These are phyloP conservation scores for Vaccinium macrocarpon DNA, from an alignment of 148 eudicot species.

Conservation along the genomic window DNA sequence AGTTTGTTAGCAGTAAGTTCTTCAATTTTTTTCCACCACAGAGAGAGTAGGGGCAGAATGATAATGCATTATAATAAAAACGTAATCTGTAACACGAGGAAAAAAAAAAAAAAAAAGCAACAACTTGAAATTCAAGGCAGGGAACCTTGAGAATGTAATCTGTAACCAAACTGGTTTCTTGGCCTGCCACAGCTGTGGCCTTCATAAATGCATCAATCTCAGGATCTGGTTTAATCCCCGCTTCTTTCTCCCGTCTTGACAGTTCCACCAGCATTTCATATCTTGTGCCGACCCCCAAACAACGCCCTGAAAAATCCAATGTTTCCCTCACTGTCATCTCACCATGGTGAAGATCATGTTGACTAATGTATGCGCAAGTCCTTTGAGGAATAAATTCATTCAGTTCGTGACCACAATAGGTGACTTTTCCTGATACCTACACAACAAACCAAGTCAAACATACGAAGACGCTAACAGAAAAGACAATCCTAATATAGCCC, in stretches of 20 bases:
- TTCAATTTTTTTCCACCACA: background rate
- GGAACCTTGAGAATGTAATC: constrained; percentile 43
- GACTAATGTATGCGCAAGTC: constrained; percentile 46
- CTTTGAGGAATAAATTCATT: constrained; percentile 44
- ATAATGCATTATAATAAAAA: background rate
- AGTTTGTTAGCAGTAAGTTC: background rate
- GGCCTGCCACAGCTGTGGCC: constrained; percentile 44
- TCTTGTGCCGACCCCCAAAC: constrained; percentile 41
- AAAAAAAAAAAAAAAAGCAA: too few relatives aligned
- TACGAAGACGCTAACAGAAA: background rate
- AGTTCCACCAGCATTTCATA: constrained; percentile 40
- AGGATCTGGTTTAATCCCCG: constrained; percentile 44
- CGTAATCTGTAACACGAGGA: background rate
- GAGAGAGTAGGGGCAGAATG: background rate
- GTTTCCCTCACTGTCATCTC: constrained; percentile 54
- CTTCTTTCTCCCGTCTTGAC: constrained; percentile 37
- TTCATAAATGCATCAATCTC: constrained; percentile 54
- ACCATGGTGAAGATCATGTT: constrained; percentile 49
- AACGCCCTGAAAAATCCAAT: constrained; percentile 44
- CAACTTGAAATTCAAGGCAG: background rate
- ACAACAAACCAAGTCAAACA: background rate
- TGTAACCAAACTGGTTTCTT: constrained; percentile 42
- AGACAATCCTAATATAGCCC: background rate
- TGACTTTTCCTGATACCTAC: constrained; percentile 33
- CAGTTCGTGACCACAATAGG: constrained; percentile 46